Base-by-base conservation (phyloP, 768 basidiomycete genomes). In the Serendipita indica region DNA sequence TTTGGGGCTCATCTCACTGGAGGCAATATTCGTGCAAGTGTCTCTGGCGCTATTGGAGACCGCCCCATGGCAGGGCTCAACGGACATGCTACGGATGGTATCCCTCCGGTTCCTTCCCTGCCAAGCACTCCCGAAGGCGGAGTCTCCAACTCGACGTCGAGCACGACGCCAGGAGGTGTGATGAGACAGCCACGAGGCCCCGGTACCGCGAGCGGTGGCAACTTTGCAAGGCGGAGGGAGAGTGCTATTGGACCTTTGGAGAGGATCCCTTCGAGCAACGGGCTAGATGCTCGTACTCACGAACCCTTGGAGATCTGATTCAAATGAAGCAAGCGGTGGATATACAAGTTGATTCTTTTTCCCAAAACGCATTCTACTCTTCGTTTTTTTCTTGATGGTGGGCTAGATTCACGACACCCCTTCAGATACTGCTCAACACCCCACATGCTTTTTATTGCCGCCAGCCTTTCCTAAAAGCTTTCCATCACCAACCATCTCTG, bases 181-280 rank as follows among this genome's bases (percentile, higher is more conserved):
- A 75, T 91, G 49, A 80, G 89, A 61, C 89, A 91, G 71, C 89
- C 89, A 4, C 82, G 89, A 57, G 89, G 89, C 16, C 89, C 89
- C 57, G 86, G 86, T 39, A 72, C 75, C 0, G 77, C 79, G 3
- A 62, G 32, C 49, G 87, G 87, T n/a, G 66, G 66, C n/a, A 67
- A 62, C 60, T 57, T 64, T 58, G 72, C 72, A n/a, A 66, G 67
- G 59, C 82, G 84, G 69, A 83, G 78, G 64, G 78, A 79, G 65
- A 69, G 62, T n/a, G 63, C 69, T 61, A 76, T 76, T 66, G 67
- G 74, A 49, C 77, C 81, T 72, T 46, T n/a, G 13, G 59, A 49
- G n/a, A 79, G 79, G 4, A 16, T 54, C 7, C n/a, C 25, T 16
- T 54, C 49, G 10, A 54, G 30, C 32, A 22, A 18, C 71, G 84